Evolutionary conservation across 139 green algal species (phyloP).

Genomic region (Microglena sp.): DNA sequence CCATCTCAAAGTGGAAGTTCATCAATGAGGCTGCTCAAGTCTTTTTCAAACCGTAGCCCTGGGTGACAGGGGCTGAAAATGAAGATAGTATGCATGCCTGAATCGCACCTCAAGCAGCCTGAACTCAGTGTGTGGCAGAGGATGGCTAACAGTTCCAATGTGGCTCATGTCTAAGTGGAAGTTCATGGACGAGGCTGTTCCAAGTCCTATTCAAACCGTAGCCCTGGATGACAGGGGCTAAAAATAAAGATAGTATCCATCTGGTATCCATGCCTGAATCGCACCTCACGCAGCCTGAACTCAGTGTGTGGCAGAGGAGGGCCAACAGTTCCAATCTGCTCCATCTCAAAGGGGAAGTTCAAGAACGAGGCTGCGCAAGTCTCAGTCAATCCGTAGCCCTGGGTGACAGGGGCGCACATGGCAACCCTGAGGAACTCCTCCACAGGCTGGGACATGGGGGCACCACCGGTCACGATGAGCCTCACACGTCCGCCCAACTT

Average conservation of each 20-base stretch:
- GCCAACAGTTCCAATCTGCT: conserved; percentile 63
- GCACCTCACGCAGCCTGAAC: too few species aligned
- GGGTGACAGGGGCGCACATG: conserved; percentile 44
- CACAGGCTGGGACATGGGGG: conserved; percentile 40
- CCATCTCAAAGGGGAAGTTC: conserved; percentile 31
- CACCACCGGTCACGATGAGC: conserved; percentile 44
- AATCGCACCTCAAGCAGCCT: conserved; percentile 71
- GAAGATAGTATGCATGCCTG: too few species aligned
- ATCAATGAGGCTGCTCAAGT: conserved; percentile 77
- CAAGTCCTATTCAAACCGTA: conserved; percentile 89
- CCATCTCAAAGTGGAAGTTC: conserved; percentile 30
- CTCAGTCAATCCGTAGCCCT: conserved; percentile 90
- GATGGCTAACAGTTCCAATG: conserved; percentile 39
- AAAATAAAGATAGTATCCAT: too few species aligned
- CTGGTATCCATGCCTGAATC: too few species aligned
- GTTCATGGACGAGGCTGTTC: conserved; percentile 70
- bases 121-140: conserved; percentile 28
- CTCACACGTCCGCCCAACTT: conserved; percentile 52
- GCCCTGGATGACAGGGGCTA: conserved; percentile 59
- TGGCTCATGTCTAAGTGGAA: conserved; percentile 25
- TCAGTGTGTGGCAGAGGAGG: conserved; percentile 56
- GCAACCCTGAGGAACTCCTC: conserved; percentile 57
- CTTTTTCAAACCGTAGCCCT: conserved; percentile 89
- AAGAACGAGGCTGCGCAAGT: conserved; percentile 78
- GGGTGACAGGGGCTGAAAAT: conserved; percentile 40